These are phyloP conservation scores for Pseudocercospora crystallina DNA, from an alignment of 2,329 filamentous ascomycete species.

Conservation along the genomic window DNA sequence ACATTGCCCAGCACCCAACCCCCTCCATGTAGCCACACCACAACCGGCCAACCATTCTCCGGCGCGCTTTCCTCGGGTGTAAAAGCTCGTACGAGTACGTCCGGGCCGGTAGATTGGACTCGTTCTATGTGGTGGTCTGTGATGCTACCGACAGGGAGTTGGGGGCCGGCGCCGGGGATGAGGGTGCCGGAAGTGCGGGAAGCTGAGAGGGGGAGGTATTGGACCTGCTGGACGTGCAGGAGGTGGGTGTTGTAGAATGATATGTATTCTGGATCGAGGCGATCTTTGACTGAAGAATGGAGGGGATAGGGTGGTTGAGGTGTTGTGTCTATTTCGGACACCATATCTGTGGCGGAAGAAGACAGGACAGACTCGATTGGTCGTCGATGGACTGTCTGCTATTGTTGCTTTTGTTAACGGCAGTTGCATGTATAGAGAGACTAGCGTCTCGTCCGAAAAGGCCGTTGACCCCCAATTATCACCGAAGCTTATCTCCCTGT, in stretches of 20 bases:
- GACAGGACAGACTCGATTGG: not conserved
- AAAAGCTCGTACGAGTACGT: not conserved
- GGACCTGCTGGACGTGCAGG: slow-evolving; percentile 1
- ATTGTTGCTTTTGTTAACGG: too few relatives aligned
- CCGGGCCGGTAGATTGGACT: not conserved
- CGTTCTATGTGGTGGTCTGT: not conserved
- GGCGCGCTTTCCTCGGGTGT: not conserved
- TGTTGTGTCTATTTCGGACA: too few relatives aligned
- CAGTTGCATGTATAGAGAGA: too few relatives aligned
- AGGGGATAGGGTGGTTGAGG: slow-evolving; percentile 4
- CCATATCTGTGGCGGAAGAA: not conserved
- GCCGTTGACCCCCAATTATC: not conserved
- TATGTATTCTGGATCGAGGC: slow-evolving; percentile 3
- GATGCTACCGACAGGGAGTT: slow-evolving; percentile 1
- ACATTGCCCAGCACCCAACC: slow-evolving; percentile 5
- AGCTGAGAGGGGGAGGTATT: not conserved
- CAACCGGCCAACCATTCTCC: not conserved
- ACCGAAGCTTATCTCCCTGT: not conserved
- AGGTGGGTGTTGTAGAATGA: slow-evolving; percentile 1
- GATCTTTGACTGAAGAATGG: not conserved
- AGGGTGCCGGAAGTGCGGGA: not conserved
- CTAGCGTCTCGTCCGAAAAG: too few relatives aligned
- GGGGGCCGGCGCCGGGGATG: slow-evolving; percentile 1
- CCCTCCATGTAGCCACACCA: not conserved
- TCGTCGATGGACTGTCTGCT: too few relatives aligned